Evolutionary conservation across 2,329 filamentous ascomycete species (phyloP), one percentile per base, ranked within the genome.

Genomic region (Sodiomyces alkalinus): DNA sequence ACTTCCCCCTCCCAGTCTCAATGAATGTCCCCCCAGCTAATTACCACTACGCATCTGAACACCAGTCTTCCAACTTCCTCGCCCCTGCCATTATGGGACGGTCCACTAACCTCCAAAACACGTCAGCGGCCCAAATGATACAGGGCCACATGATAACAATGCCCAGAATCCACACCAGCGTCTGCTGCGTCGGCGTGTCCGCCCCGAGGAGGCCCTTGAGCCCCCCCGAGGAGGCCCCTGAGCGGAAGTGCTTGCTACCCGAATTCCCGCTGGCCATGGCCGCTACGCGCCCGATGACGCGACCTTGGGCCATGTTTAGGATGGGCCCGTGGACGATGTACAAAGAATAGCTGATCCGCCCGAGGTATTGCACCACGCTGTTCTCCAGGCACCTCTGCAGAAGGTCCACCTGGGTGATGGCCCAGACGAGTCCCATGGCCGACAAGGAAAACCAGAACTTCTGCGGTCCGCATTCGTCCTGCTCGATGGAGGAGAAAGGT

Each of bases 271-370:
- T 8, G n/a, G 12, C 28, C 11, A 12, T 9, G n/a, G 17, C 20
- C 7, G 15, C 22, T 11, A 16, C 12, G n/a, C 10, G 22, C n/a
- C 28, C 28, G 11, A 30, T 24, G 14, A 30, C 18, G 10, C n/a
- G 10, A 10, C 18, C 15, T 15, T 30, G 28, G 5, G 25, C 7
- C 28, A 25, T 15, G 5, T 24, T 24, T 7, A 79, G 49, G 1
- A 79, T 46, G 0, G 72, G 72, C 0, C 73, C 73, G 38, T 79
- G 74, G 8, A 76, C 58, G 7, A 78, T 53, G 46, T 79, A 79
- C 7, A 79, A 51, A 2, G 65, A 57, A 42, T 65, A 79, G 0
- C 69, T 75, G 30, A 77, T 58, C 26, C 64, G 61, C 1, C 72
- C 74, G 3, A 78, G 56, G 35, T 73, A 74, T 41, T 74, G 72